Conservation (phyloP, 73 alveolate species). For the Paramecium octaurelia region DNA sequence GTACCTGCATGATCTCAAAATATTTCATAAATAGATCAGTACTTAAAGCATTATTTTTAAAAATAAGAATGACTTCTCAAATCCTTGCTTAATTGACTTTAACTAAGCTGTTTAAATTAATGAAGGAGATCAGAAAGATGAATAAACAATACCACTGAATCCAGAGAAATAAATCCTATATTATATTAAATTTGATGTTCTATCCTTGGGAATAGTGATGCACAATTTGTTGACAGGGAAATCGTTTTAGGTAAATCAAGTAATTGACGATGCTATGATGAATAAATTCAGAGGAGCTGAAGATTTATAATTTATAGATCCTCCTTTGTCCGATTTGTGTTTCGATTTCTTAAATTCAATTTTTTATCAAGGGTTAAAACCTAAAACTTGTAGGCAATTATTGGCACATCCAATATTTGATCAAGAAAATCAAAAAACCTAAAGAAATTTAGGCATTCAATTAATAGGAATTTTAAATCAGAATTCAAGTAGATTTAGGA, state of each 20-base stretch:
- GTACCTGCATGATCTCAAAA: not conserved
- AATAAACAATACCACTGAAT: not conserved
- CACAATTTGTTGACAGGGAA: not conserved
- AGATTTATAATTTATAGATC: not conserved
- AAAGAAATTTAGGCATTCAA: not conserved
- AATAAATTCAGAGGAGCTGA: not conserved
- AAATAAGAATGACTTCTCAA: not conserved
- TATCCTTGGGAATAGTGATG: constrained; percentile 14
- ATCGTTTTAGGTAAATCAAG: not conserved
- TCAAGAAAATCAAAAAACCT: not conserved
- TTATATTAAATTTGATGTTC: not conserved
- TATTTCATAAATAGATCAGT: not conserved
- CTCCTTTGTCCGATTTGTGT: not conserved
- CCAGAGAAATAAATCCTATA: not conserved
- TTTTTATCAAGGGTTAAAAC: not conserved
- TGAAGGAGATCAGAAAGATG: not conserved
- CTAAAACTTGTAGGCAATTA: not conserved
- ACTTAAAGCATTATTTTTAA: not conserved
- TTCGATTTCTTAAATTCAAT: not conserved
- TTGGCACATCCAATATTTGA: not conserved
- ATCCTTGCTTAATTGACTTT: not conserved
- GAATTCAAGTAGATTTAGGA: not conserved
- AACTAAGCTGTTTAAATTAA: not conserved
- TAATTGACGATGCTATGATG: not conserved
- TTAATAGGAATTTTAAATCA: not conserved